These are phyloP conservation scores for Sugiyamaella castrensis DNA, from an alignment of 1,139 yeast genomes.

Conservation along the genomic window DNA sequence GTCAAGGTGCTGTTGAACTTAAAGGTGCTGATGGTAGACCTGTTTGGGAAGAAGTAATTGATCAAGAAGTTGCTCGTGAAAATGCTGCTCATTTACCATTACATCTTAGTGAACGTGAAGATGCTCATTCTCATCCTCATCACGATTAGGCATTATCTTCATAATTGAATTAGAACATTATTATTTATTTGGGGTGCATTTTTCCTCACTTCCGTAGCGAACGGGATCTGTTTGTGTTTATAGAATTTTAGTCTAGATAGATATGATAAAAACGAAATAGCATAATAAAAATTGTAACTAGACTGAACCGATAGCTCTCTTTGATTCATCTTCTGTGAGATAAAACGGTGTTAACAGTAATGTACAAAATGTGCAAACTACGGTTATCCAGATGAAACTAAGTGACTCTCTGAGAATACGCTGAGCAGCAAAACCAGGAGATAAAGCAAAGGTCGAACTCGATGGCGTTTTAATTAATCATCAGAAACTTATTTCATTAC, in stretches of 20 bases:
- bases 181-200: not conserved
- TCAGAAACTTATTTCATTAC: too few relatives aligned
- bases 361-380: too few relatives aligned
- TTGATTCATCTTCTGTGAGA: too few relatives aligned
- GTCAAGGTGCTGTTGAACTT: constrained; percentile 3
- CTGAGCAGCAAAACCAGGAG: too few relatives aligned
- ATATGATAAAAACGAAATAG: not conserved
- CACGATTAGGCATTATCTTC: not conserved
- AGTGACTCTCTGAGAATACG: too few relatives aligned
- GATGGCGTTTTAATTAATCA: too few relatives aligned
- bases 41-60: constrained; percentile 33
- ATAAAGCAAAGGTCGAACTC: too few relatives aligned
- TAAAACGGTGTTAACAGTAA: too few relatives aligned
- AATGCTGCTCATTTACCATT: constrained; percentile 25
- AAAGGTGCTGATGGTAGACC: constrained; percentile 21
- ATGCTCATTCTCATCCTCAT: not conserved
- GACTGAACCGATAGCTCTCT: too few relatives aligned
- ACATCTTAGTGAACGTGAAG: constrained; percentile 17
- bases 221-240: not conserved
- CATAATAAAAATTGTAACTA: too few relatives aligned
- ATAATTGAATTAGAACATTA: not conserved
- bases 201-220: too few relatives aligned
- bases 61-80: constrained; percentile 31
- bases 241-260: not conserved
- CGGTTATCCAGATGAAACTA: too few relatives aligned